Conservation (phyloP, 768 basidiomycete genomes). For the Rhizopogon salebrosus region DNA sequence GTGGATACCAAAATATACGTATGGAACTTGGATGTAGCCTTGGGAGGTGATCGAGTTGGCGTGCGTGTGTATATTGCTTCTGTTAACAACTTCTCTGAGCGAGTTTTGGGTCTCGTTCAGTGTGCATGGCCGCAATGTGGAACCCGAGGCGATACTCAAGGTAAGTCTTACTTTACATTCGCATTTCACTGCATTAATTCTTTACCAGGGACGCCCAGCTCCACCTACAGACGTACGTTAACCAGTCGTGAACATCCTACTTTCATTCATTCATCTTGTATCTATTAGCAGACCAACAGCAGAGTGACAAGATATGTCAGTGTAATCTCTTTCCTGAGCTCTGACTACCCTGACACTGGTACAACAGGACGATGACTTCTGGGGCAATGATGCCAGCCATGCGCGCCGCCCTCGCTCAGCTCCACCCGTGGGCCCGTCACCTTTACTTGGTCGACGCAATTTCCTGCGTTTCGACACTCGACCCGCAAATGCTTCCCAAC, state of each 20-base stretch:
- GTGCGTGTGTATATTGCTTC: neutral
- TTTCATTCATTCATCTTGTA: neutral
- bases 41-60: neutral
- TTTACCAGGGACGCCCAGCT: neutral
- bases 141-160: neutral
- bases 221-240: neutral
- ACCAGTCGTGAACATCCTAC: neutral
- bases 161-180: neutral
- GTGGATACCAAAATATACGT: slow-evolving; percentile 70
- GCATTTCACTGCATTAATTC: neutral
- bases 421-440: neutral
- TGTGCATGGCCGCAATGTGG: neutral
- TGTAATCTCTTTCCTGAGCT: neutral
- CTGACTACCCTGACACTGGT: neutral
- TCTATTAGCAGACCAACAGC: neutral
- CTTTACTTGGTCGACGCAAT: neutral
- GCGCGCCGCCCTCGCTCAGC: neutral
- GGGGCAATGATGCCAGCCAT: neutral
- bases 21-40: slow-evolving; percentile 59
- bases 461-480: neutral
- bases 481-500: neutral
- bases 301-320: neutral
- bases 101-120: neutral
- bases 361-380: neutral
- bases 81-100: neutral